Evolutionary conservation across 768 basidiomycete genomes (phyloP), one percentile per base, ranked within the genome.

Genomic region (Boletus huronensis): DNA sequence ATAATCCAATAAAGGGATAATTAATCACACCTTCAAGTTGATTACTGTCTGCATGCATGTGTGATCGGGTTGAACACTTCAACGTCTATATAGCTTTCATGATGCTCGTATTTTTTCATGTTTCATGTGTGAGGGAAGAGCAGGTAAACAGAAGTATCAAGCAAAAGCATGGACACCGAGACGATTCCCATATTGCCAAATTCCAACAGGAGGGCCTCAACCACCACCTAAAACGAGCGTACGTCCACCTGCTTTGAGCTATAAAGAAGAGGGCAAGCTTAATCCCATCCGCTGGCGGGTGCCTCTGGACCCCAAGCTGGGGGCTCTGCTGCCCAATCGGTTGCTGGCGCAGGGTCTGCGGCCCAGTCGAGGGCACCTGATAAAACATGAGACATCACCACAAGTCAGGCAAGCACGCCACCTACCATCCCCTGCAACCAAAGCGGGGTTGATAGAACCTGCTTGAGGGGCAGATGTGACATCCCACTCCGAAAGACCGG

Each of bases 291-390:
- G 26, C 64, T 66, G 40, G 65, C 19, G 1, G 62, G 13, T 11
- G 60, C 58, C 3, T 73, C 72, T 16, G 59, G 67, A 38, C 69
- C 77, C 77, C 77, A 78, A 42, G 66, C 46, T 42, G 64, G 46
- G 42, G 92, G 85, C 70, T 94, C 93, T 56, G 93, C 92, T 64
- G 91, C 76, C 94, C 94, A 97, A 78, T 96, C 93, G 47, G 81
- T 76, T 28, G 79, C 70, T 46, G 75, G 72, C 54, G 79, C 72
- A 48, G 78, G 67, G 34, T 92, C 88, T 16, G 88, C 87, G 58
- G 84, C 74, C 92, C 92, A 94, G 77, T 94, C 92, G 66, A 95
- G 84, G 58, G 80, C 84, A 69, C 79, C 85, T 84, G 59, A 43
- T 6, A 23, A 4, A 56, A 60, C 16, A 46, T 56, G 47, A 55